Base-by-base conservation (phyloP, 192 early-diverging fungal genomes). In the Martensiomyces pterosporus region DNA sequence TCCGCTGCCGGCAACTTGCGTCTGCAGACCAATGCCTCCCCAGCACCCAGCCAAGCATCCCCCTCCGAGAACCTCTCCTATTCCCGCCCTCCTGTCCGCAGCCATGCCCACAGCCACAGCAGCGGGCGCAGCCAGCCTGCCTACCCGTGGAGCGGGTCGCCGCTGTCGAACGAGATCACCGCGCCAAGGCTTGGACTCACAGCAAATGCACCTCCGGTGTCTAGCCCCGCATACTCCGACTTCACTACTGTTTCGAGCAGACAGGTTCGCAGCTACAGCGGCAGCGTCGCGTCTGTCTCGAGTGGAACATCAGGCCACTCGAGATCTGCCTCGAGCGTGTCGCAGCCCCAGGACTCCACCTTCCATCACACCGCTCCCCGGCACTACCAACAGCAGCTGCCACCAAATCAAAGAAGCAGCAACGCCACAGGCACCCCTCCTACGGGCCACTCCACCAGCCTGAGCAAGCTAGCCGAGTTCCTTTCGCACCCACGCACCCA, bases 391-490 rank as follows among this genome's bases (percentile, higher is more conserved):
- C 29, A 32, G 29, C 29, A 32, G 29, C 29, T 32, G 12, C 29
- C 5, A 32, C 29, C n/a, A n/a, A n/a, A n/a, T n/a, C n/a, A n/a
- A n/a, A n/a, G n/a, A n/a, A n/a, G n/a, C n/a, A n/a, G n/a, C n/a
- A n/a, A n/a, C n/a, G n/a, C n/a, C n/a, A n/a, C n/a, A n/a, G n/a
- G n/a, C n/a, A n/a, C n/a, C n/a, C n/a, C n/a, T n/a, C n/a, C n/a
- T n/a, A n/a, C n/a, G n/a, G n/a, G n/a, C n/a, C n/a, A n/a, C n/a
- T n/a, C n/a, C n/a, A n/a, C n/a, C n/a, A n/a, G n/a, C n/a, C 26
- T 19, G 21, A 3, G 44, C 29, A 46, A 16, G 34, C 39, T 57
- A 16, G 24, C 38, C 15, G 47, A 57, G 10, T 49, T 37, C 14
- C 26, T 57, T 21, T 24, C 16, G 13, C 39, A 17, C 22, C 21